Evolutionary conservation across 2,329 filamentous ascomycete species (phyloP).

Genomic region (Sporothrix euskadiensis): DNA sequence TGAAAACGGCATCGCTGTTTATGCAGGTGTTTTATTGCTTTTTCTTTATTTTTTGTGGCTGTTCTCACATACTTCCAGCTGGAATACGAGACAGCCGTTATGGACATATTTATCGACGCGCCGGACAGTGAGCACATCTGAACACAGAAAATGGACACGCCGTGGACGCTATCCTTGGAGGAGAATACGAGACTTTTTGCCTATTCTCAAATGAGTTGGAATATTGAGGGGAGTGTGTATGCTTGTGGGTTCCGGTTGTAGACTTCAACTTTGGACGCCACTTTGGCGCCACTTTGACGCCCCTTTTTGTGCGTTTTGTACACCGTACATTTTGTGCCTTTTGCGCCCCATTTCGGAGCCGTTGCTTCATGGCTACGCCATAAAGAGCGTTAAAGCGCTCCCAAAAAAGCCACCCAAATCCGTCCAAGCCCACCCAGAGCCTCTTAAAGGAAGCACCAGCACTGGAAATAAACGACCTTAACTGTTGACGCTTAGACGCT

Average conservation of each 20-base stretch:
- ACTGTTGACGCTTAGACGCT: not conserved
- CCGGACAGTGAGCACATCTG: not conserved
- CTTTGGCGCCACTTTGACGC: not conserved
- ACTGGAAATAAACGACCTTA: not conserved
- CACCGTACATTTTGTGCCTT: too few species aligned
- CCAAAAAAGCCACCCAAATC: not conserved
- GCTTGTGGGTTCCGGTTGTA: not conserved
- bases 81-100: not conserved
- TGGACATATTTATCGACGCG: not conserved
- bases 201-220: not conserved
- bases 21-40: not conserved
- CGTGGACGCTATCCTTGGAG: not conserved
- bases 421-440: not conserved
- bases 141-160: not conserved
- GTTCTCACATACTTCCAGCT: not conserved
- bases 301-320: too few species aligned
- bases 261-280: not conserved
- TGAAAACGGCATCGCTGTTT: constrained; percentile 3
- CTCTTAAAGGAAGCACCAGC: not conserved
- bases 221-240: not conserved
- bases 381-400: not conserved
- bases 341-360: not conserved
- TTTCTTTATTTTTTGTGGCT: not conserved
- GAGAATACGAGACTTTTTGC: not conserved
- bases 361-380: not conserved